Conservation (phyloP, 1,284 basidiomycete species). For the Ustilago nuda region DNA sequence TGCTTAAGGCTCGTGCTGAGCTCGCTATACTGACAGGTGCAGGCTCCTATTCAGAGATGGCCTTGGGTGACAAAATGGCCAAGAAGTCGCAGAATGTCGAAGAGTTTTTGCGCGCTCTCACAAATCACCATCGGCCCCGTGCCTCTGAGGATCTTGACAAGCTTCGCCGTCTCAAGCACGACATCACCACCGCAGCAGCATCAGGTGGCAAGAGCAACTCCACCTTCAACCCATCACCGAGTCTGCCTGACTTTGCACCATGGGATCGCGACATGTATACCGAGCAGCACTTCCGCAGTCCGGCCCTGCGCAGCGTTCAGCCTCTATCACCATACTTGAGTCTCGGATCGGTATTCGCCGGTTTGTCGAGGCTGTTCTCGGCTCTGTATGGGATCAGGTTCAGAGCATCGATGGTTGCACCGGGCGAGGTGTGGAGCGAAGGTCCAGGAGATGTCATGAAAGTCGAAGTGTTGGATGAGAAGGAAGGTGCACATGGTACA, state of each 20-base stretch:
- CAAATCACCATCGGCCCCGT: conserved; percentile 56
- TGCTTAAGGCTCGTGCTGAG: conserved; percentile 59
- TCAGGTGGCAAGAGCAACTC: conserved; percentile 3
- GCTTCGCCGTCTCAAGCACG: conserved; percentile 52
- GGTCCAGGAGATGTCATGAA: conserved; percentile 79
- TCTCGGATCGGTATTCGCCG: conserved; percentile 65
- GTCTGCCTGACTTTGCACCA: conserved; percentile 33
- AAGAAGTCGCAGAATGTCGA: conserved; percentile 59
- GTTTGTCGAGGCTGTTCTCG: conserved; percentile 62
- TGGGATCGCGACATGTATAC: conserved; percentile 68
- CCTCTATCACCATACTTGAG: conserved; percentile 64
- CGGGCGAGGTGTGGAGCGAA: conserved; percentile 88
- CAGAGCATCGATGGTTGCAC: conserved; percentile 58
- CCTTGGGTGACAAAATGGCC: conserved; percentile 68
- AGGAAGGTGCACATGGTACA: conserved; percentile 73
- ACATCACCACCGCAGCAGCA: not conserved
- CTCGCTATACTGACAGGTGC: conserved; percentile 64
- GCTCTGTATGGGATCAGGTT: conserved; percentile 65
- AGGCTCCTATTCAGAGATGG: conserved; percentile 62
- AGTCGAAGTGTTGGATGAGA: conserved; percentile 90
- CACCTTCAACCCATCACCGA: conserved; percentile 21
- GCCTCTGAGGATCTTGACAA: conserved; percentile 54
- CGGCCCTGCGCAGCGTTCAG: conserved; percentile 41
- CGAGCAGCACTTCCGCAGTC: conserved; percentile 52
- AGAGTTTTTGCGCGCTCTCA: conserved; percentile 59